Base-by-base conservation (phyloP, 106 monocot species). In the Narthecium ossifragum region DNA sequence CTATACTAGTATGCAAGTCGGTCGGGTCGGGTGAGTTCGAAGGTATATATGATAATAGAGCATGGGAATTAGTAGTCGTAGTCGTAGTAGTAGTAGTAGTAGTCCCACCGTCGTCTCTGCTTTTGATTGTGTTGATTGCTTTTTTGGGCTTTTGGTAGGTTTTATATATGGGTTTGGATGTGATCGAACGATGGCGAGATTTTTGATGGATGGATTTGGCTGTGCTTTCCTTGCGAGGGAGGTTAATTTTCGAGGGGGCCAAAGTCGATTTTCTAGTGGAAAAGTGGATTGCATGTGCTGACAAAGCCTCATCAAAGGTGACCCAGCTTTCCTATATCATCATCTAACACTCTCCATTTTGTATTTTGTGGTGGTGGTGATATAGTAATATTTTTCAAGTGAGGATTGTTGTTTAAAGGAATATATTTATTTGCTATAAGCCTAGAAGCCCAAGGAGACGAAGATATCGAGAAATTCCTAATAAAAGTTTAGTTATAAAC, bases 221-320 rank as follows among this genome's bases (percentile, higher is more conserved):
- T 88, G 73, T 84, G 75, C 77, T 73, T 89, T 85, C 68, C 81
- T 77, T 80, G 83, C 33, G 57, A 51, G 64, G 77, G 74, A 81
- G 84, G 84, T 53, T 64, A 72, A 61, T 64, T 71, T 26, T 37
- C n/a, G n/a, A n/a, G n/a, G 15, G 69, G 65, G 36, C 75, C 75
- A 76, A 82, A 85, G 73, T 70, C 13, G 48, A 68, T 81, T 85
- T 90, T 73, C 70, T 53, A 58, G 69, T 69, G 72, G 34, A 75
- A n/a, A 81, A 78, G 78, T 64, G 69, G 51, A 75, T 55, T 68
- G 82, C 81, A 78, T 78, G 81, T 85, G 76, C 23, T 67, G 71
- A 75, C 66, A 78, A n/a, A 65, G 70, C 12, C 22, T 47, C 60
- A 63, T 50, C 60, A 71, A 78, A 83, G 70, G 8, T 59, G 53